A percentile compares a stretch with the other conserved stretches of the same genome.
Conservation (phyloP, 306 rosid genomes). For the Luffa acutangula region DNA sequence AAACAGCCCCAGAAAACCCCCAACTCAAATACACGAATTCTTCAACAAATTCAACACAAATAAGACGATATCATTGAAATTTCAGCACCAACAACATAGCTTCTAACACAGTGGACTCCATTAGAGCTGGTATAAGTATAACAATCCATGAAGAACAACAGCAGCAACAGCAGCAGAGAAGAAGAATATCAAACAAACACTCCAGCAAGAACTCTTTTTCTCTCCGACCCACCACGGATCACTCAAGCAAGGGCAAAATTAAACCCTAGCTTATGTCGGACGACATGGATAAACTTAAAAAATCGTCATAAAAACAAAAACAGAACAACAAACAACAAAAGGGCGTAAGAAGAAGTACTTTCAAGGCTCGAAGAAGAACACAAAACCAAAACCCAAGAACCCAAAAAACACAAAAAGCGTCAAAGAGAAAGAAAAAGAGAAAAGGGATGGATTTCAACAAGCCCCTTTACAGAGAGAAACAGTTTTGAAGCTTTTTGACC, state of each 20-base stretch:
- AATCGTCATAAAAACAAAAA: constrained; percentile 6
- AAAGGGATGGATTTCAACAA: constrained; percentile 4
- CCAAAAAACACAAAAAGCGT: neutral
- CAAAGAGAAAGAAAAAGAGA: neutral
- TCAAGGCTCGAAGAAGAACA: neutral
- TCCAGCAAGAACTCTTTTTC: neutral
- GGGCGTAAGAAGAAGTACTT: neutral
- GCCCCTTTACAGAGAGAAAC: neutral
- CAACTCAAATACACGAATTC: constrained; percentile 19
- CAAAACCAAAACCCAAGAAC: neutral
- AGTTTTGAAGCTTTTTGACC: constrained; percentile 24
- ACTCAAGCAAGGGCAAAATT: neutral
- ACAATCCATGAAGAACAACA: constrained; percentile 25
- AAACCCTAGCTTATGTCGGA: constrained; percentile 68
- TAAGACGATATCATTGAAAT: neutral
- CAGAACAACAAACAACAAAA: neutral
- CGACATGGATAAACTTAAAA: constrained; percentile 49
- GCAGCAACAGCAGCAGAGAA: neutral
- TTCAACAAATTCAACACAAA: constrained; percentile 14
- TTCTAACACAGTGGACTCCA: constrained; percentile 4
- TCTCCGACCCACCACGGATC: neutral
- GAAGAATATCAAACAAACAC: neutral
- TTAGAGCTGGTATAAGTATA: constrained; percentile 19
- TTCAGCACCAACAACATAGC: neutral
- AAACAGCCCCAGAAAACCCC: constrained; percentile 2